phyloP scores from a whole-genome alignment of 306 rosid species.

The Begonia fuchsioides region DNA sequence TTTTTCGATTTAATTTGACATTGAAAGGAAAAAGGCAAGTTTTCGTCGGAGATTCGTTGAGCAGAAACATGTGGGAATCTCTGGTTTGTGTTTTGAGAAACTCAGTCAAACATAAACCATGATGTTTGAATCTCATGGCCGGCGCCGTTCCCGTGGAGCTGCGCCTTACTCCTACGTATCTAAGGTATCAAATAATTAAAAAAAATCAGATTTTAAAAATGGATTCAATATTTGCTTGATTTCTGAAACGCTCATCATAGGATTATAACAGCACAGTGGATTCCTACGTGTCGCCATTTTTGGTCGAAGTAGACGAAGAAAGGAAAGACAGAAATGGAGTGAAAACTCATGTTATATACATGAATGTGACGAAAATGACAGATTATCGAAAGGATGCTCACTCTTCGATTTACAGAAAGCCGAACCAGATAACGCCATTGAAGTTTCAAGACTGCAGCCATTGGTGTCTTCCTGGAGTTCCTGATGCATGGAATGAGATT shows the following conservation, averaged over 20 bases:
- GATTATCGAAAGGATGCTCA: slow-evolving; percentile 74
- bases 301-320: slow-evolving; percentile 73
- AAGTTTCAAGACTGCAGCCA: slow-evolving; percentile 44
- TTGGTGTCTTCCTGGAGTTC: neutral
- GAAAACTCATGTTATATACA: slow-evolving; percentile 31
- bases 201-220: too few species aligned
- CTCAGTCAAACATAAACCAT: slow-evolving; percentile 42
- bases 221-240: too few species aligned
- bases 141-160: slow-evolving; percentile 64
- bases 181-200: slow-evolving; percentile 24
- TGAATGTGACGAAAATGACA: slow-evolving; percentile 51
- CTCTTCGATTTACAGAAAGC: slow-evolving; percentile 47
- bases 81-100: slow-evolving; percentile 73
- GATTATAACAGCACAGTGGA: slow-evolving; percentile 71
- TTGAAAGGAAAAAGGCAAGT: slow-evolving; percentile 68
- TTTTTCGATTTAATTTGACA: too few species aligned
- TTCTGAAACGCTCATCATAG: slow-evolving; percentile 11
- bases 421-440: slow-evolving; percentile 44
- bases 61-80: slow-evolving; percentile 98
- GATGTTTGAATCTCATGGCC: slow-evolving; percentile 75
- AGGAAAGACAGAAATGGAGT: slow-evolving; percentile 48
- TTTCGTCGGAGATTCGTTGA: slow-evolving; percentile 92
- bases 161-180: slow-evolving; percentile 74
- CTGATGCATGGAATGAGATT: slow-evolving; percentile 17
- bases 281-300: slow-evolving; percentile 84